Base-by-base conservation (phyloP, 768 basidiomycete species). In the Polyporus arcularius region DNA sequence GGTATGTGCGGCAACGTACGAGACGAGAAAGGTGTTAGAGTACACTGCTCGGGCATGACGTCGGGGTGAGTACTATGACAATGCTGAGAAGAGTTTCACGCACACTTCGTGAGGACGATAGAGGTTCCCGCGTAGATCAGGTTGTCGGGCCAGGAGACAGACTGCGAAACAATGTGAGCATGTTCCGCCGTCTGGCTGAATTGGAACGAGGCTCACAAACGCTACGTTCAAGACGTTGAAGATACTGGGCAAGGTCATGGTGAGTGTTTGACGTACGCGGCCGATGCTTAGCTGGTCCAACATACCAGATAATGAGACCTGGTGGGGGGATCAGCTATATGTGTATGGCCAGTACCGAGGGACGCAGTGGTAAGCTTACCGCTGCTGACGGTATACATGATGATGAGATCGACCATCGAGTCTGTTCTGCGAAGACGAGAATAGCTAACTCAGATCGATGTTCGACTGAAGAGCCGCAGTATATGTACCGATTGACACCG, bases 21-120 rank as follows among this genome's bases (percentile, higher is more conserved):
- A 50, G 4, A 49, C 47, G 35, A 58, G 31, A 7, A 58, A 32
- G 12, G 57, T 41, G 51, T 53, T 58, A 6, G 48, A 50, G n/a
- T 58, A 53, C 3, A 58, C 57, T 58, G 32, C 3, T 30, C 28
- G 9, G 15, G 4, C 42, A 15, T 43, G 14, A 40, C 11, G 11
- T 40, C 3, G 9, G 3, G 3, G 11, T 40, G 39, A 42, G 41
- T 42, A n/a, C 3, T 26, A 21, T 15, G 55, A 18, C 18, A 21
- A 9, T 39, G 28, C 42, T n/a, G 31, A 18, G 18, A 18, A 42
- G 10, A 16, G 30, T 35, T 14, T 4, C 31, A 58, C 57, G 16
- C 39, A 58, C 57, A n/a, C 14, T 58, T 58, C 9, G 57, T 58
- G 12, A 58, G 51, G 8, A 48, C 32, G 15, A 58, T 58, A 4